A percentile compares a stretch with the other conserved stretches of the same genome.
Conservation (phyloP, 495 filamentous ascomycete genomes). For the Penicillium soppii region DNA sequence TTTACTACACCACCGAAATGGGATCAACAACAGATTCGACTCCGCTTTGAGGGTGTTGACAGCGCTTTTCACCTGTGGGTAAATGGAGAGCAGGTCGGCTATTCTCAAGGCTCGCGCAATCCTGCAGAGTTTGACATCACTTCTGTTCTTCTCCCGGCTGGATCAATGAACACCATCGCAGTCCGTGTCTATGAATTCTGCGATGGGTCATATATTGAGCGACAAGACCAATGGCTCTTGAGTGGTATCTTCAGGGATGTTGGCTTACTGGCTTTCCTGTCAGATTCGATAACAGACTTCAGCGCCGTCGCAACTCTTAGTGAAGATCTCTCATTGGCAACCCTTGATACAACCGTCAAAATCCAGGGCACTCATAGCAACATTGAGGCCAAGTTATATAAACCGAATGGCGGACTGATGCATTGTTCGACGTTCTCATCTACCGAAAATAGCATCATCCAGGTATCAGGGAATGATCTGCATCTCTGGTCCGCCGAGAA, state of each 20-base stretch:
- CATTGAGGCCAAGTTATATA: constrained; percentile 16
- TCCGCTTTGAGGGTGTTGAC: constrained; percentile 67
- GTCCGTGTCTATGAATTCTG: constrained; percentile 63
- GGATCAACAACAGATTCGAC: constrained; percentile 41
- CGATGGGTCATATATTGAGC: constrained; percentile 63
- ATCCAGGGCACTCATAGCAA: constrained; percentile 18
- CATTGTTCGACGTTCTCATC: constrained; percentile 2
- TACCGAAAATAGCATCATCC: constrained; percentile 1
- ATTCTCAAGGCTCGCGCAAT: constrained; percentile 65
- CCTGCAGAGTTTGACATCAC: constrained; percentile 64
- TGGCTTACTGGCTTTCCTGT: constrained; percentile 55
- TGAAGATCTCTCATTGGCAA: constrained; percentile 58
- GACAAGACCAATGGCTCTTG: constrained; percentile 59
- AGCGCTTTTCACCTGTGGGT: constrained; percentile 66
- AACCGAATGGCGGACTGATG: constrained; percentile 1
- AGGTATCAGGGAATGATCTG: constrained; percentile 29
- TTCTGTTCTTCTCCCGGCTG: constrained; percentile 30
- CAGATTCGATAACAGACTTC: constrained; percentile 5
- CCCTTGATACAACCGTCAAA: constrained; percentile 48
- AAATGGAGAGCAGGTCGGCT: constrained; percentile 58
- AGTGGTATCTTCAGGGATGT: constrained; percentile 69
- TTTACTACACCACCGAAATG: constrained; percentile 44
- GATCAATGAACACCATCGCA: constrained; percentile 45
- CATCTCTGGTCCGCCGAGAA: constrained; percentile 56
- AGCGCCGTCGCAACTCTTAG: constrained; percentile 38